phyloP scores from a whole-genome alignment of 2,329 filamentous ascomycete species.

The Alternaria gansuensis region DNA sequence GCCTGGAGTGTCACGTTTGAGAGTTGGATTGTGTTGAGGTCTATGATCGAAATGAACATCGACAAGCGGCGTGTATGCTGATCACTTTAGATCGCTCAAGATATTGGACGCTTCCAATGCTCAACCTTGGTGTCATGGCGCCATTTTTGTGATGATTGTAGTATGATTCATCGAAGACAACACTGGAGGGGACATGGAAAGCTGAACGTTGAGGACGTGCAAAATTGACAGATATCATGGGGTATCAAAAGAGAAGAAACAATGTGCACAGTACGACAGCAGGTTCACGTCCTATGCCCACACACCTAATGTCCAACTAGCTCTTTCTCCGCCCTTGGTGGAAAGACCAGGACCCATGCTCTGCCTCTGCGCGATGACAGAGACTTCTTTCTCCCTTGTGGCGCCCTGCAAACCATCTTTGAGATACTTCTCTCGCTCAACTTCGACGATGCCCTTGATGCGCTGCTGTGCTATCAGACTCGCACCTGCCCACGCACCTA shows the following conservation, averaged over 20 bases:
- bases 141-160: no score
- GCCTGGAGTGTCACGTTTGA: no score
- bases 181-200: no score
- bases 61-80: no score
- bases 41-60: no score
- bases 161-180: background rate
- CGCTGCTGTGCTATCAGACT: constrained; percentile 75
- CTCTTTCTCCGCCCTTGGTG: constrained; percentile 45
- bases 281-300: constrained; percentile 42
- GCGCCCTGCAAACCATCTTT: constrained; percentile 72
- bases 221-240: constrained; percentile 8
- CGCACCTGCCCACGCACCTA: constrained; percentile 78
- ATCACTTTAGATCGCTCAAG: no score
- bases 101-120: no score
- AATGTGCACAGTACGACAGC: constrained; percentile 2
- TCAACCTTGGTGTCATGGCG: no score
- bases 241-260: constrained; percentile 20
- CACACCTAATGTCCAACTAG: constrained; percentile 53
- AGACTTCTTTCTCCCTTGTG: constrained; percentile 66
- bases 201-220: background rate
- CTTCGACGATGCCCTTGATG: constrained; percentile 71
- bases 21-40: no score
- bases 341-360: constrained; percentile 66
- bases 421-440: constrained; percentile 76
- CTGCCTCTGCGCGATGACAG: constrained; percentile 66